Evolutionary conservation across 352 stramenopile species (phyloP).

Genomic region (Phytophthora hibernalis): DNA sequence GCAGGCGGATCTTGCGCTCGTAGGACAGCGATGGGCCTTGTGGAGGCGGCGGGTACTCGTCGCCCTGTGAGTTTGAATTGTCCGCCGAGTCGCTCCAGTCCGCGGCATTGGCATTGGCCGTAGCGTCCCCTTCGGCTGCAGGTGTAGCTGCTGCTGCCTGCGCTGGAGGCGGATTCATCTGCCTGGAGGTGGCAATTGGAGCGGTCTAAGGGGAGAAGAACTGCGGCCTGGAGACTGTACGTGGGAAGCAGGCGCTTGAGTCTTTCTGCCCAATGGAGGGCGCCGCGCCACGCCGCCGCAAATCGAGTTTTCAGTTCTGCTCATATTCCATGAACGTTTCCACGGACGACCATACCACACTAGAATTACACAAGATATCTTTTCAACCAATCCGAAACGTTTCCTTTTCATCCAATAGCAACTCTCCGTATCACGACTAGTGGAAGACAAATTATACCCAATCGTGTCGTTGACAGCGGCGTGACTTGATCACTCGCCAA

Average conservation of each 20-base stretch:
- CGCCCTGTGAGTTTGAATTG: constrained; percentile 64
- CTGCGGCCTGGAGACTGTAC: constrained; percentile 1
- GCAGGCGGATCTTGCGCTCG: constrained; percentile 82
- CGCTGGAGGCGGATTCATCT: no score
- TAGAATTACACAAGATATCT: background rate
- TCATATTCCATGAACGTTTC: constrained; percentile 53
- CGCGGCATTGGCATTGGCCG: constrained; percentile 25
- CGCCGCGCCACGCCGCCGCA: constrained; percentile 13
- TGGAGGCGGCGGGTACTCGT: constrained; percentile 56
- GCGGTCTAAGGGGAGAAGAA: constrained; percentile 8
- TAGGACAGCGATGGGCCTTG: constrained; percentile 86
- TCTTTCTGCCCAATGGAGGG: constrained; percentile 29
- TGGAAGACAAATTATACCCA: constrained; percentile 33
- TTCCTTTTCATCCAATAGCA: background rate
- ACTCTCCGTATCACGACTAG: constrained; percentile 6
- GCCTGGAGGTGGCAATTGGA: no score
- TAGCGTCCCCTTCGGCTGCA: constrained; percentile 13
- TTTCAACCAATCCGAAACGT: constrained; percentile 6
- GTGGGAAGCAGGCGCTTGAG: background rate
- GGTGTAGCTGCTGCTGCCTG: constrained; percentile 2
- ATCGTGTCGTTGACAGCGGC: constrained; percentile 40
- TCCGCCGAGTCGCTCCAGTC: constrained; percentile 79
- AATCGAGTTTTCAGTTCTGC: constrained; percentile 42
- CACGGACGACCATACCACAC: constrained; percentile 2
- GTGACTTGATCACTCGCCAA: no score